Conservation (phyloP, 1,284 basidiomycete species). For the Gomphus sp. region DNA sequence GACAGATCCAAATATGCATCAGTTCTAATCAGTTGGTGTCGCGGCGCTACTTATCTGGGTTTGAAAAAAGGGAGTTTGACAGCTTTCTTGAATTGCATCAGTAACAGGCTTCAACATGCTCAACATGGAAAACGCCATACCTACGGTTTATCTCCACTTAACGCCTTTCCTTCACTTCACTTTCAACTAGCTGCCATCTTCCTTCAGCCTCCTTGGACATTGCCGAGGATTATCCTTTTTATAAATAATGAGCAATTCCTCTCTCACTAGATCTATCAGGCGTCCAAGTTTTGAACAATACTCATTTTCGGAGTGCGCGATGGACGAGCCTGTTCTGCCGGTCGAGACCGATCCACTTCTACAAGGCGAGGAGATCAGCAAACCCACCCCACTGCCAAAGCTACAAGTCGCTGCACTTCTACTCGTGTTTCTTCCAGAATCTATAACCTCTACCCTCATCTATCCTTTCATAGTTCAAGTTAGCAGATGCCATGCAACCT, state of each 20-base stretch:
- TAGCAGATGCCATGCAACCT: background rate
- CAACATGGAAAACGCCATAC: background rate
- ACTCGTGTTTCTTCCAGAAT: constrained; percentile 7
- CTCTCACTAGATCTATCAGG: background rate
- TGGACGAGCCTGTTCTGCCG: background rate
- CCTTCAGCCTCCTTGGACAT: background rate
- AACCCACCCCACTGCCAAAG: constrained; percentile 7
- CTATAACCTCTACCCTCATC: constrained; percentile 9
- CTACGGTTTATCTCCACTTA: background rate
- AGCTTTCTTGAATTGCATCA: background rate
- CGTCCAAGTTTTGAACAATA: background rate
- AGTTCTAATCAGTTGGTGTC: background rate
- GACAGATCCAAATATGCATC: no score
- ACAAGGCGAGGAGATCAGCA: background rate
- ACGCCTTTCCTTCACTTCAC: background rate
- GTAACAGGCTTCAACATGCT: background rate
- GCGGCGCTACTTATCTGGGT: background rate
- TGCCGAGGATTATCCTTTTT: background rate
- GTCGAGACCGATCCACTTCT: constrained; percentile 1
- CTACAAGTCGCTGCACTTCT: constrained; percentile 9
- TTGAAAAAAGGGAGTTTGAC: background rate
- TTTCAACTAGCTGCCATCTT: background rate
- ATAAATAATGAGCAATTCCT: background rate
- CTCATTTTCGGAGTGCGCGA: background rate
- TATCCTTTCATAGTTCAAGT: constrained; percentile 10